Evolutionary conservation across 331 rosid genomes (phyloP), one percentile per base, ranked within the genome.

Genomic region (Quercus tomentella): DNA sequence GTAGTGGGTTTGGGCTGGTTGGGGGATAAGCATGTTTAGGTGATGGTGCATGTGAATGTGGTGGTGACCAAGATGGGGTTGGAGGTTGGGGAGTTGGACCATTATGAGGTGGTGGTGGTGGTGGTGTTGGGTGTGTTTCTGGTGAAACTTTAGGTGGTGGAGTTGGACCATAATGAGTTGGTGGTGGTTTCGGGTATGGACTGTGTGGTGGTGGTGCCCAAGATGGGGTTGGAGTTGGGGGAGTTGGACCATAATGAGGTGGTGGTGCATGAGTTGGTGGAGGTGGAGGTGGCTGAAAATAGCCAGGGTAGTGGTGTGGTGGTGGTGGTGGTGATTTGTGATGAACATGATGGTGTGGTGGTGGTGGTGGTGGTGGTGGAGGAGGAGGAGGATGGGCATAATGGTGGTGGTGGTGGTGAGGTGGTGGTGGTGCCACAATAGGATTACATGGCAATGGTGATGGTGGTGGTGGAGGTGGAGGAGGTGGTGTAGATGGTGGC

Each of bases 401-500:
- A 16, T 79, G 45, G 21, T 79, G 35, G 23, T 72, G 77, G 5
- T 60, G 78, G 12, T 79, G 83, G 25, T 60, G 83, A 18, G 87
- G 82, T 0, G 86, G 84, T 7, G 86, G 75, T 18, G 85, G 12
- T 5, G 82, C 14, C 61, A 51, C n/a, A 4, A 55, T 43, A 1
- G 83, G 83, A 22, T 26, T 26, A 65, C 75, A 77, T 37, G 78
- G 82, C 7, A 81, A 76, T 0, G 79, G 66, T 0, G 85, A 72
- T 4, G 80, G 84, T n/a, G 82, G 73, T 1, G 82, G 49, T 28
- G 30, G 30, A 2, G 37, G 7, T 6, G 41, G 8, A 43, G 82
- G 12, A 14, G 82, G 81, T 1, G 69, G 76, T 18, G 77, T 66
- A 18, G 78, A 56, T 54, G 87, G 87, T 57, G 89, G 89, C 11